Base-by-base conservation (phyloP, 345 rosid species). In the Rhodamnia argentea region DNA sequence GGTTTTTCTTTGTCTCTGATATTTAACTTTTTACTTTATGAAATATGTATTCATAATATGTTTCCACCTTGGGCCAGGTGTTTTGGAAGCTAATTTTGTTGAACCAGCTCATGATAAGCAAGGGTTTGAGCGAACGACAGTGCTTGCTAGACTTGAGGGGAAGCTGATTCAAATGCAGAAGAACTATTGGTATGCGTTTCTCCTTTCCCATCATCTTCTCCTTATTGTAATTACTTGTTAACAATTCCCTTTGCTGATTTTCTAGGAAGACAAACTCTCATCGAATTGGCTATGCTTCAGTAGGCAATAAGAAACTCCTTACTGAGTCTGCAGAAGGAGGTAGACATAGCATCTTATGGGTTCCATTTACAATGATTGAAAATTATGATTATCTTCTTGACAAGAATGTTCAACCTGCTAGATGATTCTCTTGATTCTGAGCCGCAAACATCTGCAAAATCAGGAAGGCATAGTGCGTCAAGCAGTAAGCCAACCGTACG, bases 31-130 rank as follows among this genome's bases (percentile, higher is more conserved):
- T 76, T 82, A 51, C 44, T 14, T 47, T 52, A 37, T 56, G 83
- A 82, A 75, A 23, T 13, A 47, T 52, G 44, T 82, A 20, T 37
- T 86, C 57, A 81, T 32, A 86, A 85, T 86, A 90, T 82, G 86
- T 82, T 52, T 58, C 88, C 83, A 32, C 74, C 84, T 84, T 85
- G 70, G 89, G 87, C 82, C 86, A 95, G 99, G 99, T 89, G 95
- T 95, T 32, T 88, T 96, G 90, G 99, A 96, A 91, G 99, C 99
- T 86, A 93, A 96, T 92, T 96, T 96, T 89, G 94, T 96, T 50
- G 98, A 96, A 89, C 99, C 99, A 86, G 98, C 99, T 86, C 98
- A 96, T 90, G 98, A 96, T 90, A 96, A 96, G 93, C 99, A 96
- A 90, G 98, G 98, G 32, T 95, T 96, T 90, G 98, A 95, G 90